A percentile compares a stretch with the other conserved stretches of the same genome.
These are phyloP conservation scores for Echinosophora koreensis DNA, from an alignment of 306 rosid species.

Conservation along the genomic window DNA sequence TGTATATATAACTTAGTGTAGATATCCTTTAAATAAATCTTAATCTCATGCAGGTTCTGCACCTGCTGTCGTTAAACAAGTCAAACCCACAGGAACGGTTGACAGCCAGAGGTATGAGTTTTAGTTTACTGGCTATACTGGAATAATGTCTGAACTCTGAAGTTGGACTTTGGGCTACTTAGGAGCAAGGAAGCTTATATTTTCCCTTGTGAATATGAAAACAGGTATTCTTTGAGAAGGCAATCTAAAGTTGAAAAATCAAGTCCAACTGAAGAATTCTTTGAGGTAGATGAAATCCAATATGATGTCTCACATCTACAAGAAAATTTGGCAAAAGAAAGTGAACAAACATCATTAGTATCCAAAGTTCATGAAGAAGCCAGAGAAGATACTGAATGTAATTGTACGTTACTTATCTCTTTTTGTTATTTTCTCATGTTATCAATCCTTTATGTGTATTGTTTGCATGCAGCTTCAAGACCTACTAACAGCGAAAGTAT, in stretches of 20 bases:
- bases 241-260: conserved; percentile 62
- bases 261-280: conserved; percentile 48
- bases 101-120: conserved; percentile 65
- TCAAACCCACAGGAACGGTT: conserved; percentile 47
- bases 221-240: conserved; percentile 64
- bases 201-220: conserved; percentile 39
- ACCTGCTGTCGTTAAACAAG: conserved; percentile 51
- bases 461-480: conserved; percentile 61
- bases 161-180: conserved; percentile 19
- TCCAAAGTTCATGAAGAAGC: conserved; percentile 42
- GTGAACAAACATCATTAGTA: conserved; percentile 35
- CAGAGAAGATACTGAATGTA: conserved; percentile 47
- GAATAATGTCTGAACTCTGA: conserved; percentile 13
- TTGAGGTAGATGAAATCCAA: conserved; percentile 40
- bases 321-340: conserved; percentile 46
- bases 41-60: conserved; percentile 65
- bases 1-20: conserved; percentile 2
- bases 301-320: conserved; percentile 14
- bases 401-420: conserved; percentile 17
- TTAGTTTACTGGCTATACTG: conserved; percentile 41
- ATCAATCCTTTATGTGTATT: conserved; percentile 36
- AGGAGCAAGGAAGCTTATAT: conserved; percentile 36
- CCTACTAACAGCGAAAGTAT: conserved; percentile 48
- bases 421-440: conserved; percentile 1
- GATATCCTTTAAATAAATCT: conserved; percentile 38